These are phyloP conservation scores for Pelargonium myrrhifolium DNA, from an alignment of 441 rosid species.

Conservation along the genomic window DNA sequence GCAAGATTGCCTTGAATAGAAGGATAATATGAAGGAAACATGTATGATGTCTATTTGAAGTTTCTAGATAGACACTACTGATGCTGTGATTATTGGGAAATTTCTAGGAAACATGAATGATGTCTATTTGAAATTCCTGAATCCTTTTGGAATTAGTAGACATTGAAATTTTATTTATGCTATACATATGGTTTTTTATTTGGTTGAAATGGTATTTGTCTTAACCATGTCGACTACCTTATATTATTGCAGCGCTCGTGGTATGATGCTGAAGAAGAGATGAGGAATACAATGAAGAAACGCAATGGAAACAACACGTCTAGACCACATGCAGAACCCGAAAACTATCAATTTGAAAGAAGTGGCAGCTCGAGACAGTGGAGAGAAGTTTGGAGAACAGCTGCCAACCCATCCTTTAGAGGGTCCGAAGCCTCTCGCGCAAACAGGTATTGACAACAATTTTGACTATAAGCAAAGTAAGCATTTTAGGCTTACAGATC, in stretches of 20 bases:
- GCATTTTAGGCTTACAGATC: too few species aligned
- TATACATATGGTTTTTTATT: too few species aligned
- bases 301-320: constrained; percentile 28
- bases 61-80: too few species aligned
- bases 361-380: constrained; percentile 36
- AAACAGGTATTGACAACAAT: neutral
- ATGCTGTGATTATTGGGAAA: too few species aligned
- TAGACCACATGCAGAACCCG: constrained; percentile 34
- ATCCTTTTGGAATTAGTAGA: too few species aligned
- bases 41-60: too few species aligned
- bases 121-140: too few species aligned
- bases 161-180: neutral
- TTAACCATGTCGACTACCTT: constrained; percentile 8
- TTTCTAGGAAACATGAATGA: too few species aligned
- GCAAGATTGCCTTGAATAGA: too few species aligned
- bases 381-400: constrained; percentile 42
- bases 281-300: constrained; percentile 43
- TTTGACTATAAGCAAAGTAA: too few species aligned
- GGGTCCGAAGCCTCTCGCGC: neutral
- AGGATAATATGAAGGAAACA: too few species aligned
- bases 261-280: constrained; percentile 78
- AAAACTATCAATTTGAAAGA: constrained; percentile 31
- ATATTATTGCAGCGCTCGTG: constrained; percentile 49
- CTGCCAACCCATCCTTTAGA: constrained; percentile 11
- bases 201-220: neutral